phyloP scores from a whole-genome alignment of 495 filamentous ascomycete genomes.

The Oidiodendron maius region DNA sequence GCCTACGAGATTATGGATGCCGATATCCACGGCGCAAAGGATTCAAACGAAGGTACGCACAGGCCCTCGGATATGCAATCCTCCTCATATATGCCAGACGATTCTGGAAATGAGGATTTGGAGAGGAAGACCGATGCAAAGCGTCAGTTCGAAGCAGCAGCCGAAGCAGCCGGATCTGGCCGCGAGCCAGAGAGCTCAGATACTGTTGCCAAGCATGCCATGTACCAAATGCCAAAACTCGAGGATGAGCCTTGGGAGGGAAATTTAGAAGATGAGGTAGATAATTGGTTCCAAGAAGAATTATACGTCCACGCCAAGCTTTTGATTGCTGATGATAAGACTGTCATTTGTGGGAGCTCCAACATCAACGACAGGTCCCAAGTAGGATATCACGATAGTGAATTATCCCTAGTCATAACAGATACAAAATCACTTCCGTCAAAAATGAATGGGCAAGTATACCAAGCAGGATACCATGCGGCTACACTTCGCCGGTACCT shows the following conservation, averaged over 20 bases:
- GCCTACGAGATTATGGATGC: conserved; percentile 81
- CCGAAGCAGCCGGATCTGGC: conserved; percentile 36
- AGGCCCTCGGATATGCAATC: conserved; percentile 17
- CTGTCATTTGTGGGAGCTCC: conserved; percentile 77
- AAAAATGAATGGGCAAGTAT: conserved; percentile 73
- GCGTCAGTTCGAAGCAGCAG: conserved; percentile 56
- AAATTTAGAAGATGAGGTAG: conserved; percentile 63
- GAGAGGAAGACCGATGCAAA: conserved; percentile 46
- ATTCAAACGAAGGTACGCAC: conserved; percentile 19
- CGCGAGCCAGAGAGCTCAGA: conserved; percentile 46
- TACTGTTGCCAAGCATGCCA: conserved; percentile 73
- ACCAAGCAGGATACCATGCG: conserved; percentile 67
- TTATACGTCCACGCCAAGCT: conserved; percentile 90
- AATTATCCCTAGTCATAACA: conserved; percentile 89
- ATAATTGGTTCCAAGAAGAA: conserved; percentile 91
- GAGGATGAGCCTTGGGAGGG: conserved; percentile 70
- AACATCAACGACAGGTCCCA: conserved; percentile 96
- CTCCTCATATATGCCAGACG: conserved; percentile 31
- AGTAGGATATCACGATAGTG: conserved; percentile 82
- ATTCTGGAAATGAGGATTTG: conserved; percentile 40
- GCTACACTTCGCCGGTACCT: conserved; percentile 77
- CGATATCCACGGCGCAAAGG: conserved; percentile 37
- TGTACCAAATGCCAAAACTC: conserved; percentile 62
- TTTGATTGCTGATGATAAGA: conserved; percentile 76
- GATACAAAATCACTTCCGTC: conserved; percentile 69